A percentile compares a stretch with the other conserved stretches of the same genome.
Evolutionary conservation across 495 filamentous ascomycete species (phyloP).

Genomic region (Aspergillus heteromorphus): DNA sequence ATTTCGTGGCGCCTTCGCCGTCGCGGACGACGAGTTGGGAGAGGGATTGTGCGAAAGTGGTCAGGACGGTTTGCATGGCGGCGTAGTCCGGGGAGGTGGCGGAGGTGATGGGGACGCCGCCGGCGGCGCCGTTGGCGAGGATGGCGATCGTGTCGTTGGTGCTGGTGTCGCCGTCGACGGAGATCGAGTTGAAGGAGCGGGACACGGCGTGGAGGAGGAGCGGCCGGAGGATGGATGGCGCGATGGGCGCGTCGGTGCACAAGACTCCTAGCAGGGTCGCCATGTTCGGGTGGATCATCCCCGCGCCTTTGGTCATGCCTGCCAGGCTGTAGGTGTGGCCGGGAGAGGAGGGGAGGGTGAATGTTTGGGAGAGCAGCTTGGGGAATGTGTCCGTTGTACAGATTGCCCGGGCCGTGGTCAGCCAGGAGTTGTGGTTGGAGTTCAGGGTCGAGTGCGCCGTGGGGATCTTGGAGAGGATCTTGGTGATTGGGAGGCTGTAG

Average conservation of each 20-base stretch:
- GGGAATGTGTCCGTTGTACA: conserved; percentile 99
- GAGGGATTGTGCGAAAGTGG: conserved; percentile 71
- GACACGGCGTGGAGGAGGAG: conserved; percentile 72
- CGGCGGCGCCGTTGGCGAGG: conserved; percentile 90
- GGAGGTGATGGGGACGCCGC: conserved; percentile 56
- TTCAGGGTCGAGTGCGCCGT: conserved; percentile 63
- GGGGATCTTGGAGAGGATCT: conserved; percentile 80
- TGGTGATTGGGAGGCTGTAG: conserved; percentile 77
- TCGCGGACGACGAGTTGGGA: conserved; percentile 93
- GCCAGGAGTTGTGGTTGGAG: conserved; percentile 76
- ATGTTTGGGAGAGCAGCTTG: conserved; percentile 82
- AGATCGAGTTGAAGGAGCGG: conserved; percentile 93
- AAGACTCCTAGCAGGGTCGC: conserved; percentile 91
- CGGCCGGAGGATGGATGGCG: conserved; percentile 56
- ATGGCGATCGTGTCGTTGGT: conserved; percentile 96
- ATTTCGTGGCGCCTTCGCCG: conserved; percentile 97
- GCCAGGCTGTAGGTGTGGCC: conserved; percentile 70
- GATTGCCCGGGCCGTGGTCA: conserved; percentile 82
- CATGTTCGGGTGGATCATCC: conserved; percentile 99
- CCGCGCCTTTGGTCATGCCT: conserved; percentile 96
- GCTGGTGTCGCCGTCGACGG: conserved; percentile 91
- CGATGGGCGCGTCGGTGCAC: conserved; percentile 86
- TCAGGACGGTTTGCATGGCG: conserved; percentile 63
- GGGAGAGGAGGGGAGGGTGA: conserved; percentile 78
- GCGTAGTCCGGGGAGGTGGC: conserved; percentile 56